These are phyloP conservation scores for Diaporthe ampelina DNA, from an alignment of 2,329 filamentous ascomycete species.

Conservation along the genomic window DNA sequence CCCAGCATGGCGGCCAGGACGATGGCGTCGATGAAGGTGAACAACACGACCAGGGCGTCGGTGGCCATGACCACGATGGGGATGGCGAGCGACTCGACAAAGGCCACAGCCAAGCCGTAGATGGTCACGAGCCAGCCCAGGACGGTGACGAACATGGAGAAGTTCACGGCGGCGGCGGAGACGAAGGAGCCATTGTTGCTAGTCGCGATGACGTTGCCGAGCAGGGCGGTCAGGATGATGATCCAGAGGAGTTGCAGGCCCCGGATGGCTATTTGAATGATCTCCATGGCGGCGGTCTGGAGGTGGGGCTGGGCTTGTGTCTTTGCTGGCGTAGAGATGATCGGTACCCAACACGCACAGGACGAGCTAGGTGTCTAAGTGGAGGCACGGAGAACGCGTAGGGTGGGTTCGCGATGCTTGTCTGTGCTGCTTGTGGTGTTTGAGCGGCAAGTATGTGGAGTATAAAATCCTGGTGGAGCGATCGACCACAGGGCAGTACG, in stretches of 20 bases:
- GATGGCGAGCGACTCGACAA: constrained; percentile 66
- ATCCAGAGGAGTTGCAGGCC: constrained; percentile 64
- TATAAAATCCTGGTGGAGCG: neutral
- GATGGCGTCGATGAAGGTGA: constrained; percentile 79
- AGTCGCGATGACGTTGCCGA: constrained; percentile 71
- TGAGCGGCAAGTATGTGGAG: constrained; percentile 16
- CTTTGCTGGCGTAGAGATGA: constrained; percentile 10
- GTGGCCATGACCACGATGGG: constrained; percentile 67
- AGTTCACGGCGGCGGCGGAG: constrained; percentile 66
- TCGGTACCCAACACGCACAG: neutral
- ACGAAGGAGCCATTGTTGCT: constrained; percentile 57
- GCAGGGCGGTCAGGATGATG: constrained; percentile 67
- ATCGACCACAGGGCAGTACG: neutral
- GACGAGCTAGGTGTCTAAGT: constrained; percentile 17
- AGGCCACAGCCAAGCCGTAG: constrained; percentile 70
- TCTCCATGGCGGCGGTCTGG: constrained; percentile 49
- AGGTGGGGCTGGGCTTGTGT: constrained; percentile 23
- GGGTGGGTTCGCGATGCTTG: constrained; percentile 7
- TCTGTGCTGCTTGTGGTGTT: constrained; percentile 4
- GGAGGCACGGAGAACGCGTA: constrained; percentile 3
- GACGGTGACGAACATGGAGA: constrained; percentile 78
- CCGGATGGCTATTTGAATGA: constrained; percentile 63
- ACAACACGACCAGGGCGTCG: constrained; percentile 72
- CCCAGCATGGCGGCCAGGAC: constrained; percentile 78
- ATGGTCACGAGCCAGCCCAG: constrained; percentile 76